phyloP scores from a whole-genome alignment of 2,329 filamentous ascomycete genomes.

The Fusarium pseudocircinatum region DNA sequence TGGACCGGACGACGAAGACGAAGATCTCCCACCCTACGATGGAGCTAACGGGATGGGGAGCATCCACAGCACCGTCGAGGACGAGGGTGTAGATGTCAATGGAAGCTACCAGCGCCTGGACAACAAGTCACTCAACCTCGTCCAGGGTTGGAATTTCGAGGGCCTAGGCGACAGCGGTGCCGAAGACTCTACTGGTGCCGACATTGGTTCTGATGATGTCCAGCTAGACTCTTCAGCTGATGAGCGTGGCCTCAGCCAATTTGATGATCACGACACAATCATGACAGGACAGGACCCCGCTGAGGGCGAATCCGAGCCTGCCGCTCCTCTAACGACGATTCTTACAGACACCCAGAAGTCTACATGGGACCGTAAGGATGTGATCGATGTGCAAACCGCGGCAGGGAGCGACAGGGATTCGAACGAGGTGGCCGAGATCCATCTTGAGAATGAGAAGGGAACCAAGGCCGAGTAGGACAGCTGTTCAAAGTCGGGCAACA shows the following conservation, averaged over 20 bases:
- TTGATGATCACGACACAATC: constrained; percentile 45
- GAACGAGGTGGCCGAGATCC: constrained; percentile 61
- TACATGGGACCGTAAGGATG: constrained; percentile 48
- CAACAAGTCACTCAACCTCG: constrained; percentile 46
- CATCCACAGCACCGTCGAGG: constrained; percentile 58
- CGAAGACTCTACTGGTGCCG: constrained; percentile 47
- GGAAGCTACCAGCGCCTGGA: constrained; percentile 46
- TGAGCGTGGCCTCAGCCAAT: constrained; percentile 40
- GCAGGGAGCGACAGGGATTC: constrained; percentile 50
- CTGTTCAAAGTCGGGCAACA: constrained; percentile 15
- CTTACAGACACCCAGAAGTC: constrained; percentile 45
- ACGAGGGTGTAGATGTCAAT: constrained; percentile 57
- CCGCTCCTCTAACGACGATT: constrained; percentile 23
- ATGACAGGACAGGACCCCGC: constrained; percentile 40
- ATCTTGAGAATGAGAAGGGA: constrained; percentile 54
- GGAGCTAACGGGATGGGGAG: constrained; percentile 31
- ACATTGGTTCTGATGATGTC: constrained; percentile 55
- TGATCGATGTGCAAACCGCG: constrained; percentile 53
- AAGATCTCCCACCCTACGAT: constrained; percentile 49
- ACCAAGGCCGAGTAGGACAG: constrained; percentile 37
- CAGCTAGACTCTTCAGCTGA: constrained; percentile 55
- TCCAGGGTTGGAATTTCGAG: constrained; percentile 59
- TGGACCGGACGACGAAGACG: constrained; percentile 44
- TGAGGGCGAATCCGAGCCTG: constrained; percentile 23
- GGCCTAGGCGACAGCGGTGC: constrained; percentile 47